These are phyloP conservation scores for Chalara sp. DNA, from an alignment of 2,329 filamentous ascomycete species.

Conservation along the genomic window DNA sequence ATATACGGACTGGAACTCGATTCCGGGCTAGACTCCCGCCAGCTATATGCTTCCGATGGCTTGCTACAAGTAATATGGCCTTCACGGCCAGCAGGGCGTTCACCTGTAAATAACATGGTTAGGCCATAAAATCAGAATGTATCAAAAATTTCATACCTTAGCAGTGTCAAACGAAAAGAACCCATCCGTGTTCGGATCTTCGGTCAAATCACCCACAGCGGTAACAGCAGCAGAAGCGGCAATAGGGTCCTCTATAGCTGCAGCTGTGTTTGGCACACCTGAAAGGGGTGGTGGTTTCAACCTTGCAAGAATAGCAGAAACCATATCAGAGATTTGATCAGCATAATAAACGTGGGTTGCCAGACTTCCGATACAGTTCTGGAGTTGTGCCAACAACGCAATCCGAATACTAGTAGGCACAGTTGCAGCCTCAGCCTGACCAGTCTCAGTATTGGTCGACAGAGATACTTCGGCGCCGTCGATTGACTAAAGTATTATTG, in stretches of 20 bases:
- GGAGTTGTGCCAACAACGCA: conserved; percentile 63
- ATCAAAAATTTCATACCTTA: conserved; percentile 28
- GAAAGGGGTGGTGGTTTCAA: conserved; percentile 58
- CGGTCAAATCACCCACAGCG: conserved; percentile 40
- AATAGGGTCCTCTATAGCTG: conserved; percentile 34
- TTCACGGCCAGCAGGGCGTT: conserved; percentile 74
- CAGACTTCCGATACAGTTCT: conserved; percentile 81
- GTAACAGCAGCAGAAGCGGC: conserved; percentile 42
- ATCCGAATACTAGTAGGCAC: conserved; percentile 46
- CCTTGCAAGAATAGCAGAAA: conserved; percentile 69
- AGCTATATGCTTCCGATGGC: conserved; percentile 52
- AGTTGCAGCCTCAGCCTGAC: conserved; percentile 30
- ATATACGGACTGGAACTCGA: conserved; percentile 71
- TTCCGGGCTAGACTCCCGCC: conserved; percentile 64
- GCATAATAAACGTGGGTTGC: conserved; percentile 96
- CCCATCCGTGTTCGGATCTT: conserved; percentile 45
- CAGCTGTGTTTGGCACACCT: conserved; percentile 34
- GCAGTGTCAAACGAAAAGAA: conserved; percentile 59
- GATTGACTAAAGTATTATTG: too few species aligned
- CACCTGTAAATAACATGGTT: conserved; percentile 17
- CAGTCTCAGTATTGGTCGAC: conserved; percentile 13
- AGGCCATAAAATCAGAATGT: too few species aligned
- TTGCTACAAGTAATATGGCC: conserved; percentile 75
- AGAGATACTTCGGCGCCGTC: too few species aligned
- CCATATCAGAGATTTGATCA: conserved; percentile 93